phyloP scores from a whole-genome alignment of 352 stramenopile genomes.

The Phytophthora niederhauseri region DNA sequence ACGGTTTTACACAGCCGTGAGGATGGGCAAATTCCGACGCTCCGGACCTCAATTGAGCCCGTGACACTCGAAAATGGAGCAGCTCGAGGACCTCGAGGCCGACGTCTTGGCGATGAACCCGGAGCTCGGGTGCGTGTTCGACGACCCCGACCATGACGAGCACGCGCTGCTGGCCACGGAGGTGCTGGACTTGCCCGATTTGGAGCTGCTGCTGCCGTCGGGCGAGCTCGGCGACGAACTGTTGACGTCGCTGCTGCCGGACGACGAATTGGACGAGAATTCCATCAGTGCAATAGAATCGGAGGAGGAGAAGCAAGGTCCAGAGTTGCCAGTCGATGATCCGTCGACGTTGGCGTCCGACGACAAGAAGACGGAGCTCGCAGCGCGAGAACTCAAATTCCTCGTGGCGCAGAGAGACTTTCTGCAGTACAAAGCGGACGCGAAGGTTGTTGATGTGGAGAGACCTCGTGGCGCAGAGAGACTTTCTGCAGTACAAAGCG shows the following conservation, averaged over 20 bases:
- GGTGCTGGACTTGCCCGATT: conserved; percentile 28
- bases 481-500: conserved; percentile 59
- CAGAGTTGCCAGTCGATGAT: not conserved
- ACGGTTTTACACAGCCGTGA: not conserved
- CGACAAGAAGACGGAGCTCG: conserved; percentile 44
- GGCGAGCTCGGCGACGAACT: conserved; percentile 22
- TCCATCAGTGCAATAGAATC: conserved; percentile 11
- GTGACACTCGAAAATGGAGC: conserved; percentile 8
- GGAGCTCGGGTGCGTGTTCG: conserved; percentile 10
- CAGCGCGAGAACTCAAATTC: conserved; percentile 54
- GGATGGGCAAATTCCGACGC: conserved; percentile 30
- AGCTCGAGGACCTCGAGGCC: conserved; percentile 3
- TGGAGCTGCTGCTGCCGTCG: conserved; percentile 32
- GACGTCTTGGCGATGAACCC: conserved; percentile 16
- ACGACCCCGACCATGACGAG: conserved; percentile 10
- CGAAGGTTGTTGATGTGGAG: not conserved
- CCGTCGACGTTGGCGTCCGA: not conserved
- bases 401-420: conserved; percentile 65
- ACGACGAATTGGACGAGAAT: conserved; percentile 1
- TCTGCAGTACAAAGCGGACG: conserved; percentile 50
- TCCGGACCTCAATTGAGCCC: conserved; percentile 14
- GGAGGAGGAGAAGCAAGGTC: not conserved
- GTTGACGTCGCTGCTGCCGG: conserved; percentile 17
- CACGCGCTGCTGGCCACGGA: conserved; percentile 9
- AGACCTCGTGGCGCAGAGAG: conserved; percentile 56